These are phyloP conservation scores for Brasenia schreberi DNA, from an alignment of 164 flowering plant genomes.

Conservation along the genomic window DNA sequence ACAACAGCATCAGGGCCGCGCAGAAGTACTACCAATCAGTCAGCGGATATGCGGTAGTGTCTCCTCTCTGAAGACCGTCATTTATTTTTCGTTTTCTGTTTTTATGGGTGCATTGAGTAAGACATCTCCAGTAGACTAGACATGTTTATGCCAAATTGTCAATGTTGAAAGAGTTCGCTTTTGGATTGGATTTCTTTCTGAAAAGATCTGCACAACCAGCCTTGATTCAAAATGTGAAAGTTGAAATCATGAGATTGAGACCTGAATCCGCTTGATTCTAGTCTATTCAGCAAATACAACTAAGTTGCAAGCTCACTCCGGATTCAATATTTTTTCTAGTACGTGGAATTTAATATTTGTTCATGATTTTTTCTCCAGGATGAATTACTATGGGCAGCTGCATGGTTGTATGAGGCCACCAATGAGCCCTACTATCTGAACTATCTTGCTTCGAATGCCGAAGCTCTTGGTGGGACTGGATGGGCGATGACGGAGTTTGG, in stretches of 20 bases:
- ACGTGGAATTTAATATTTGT: too few relatives aligned
- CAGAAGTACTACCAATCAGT: conserved; percentile 49
- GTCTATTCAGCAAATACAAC: too few relatives aligned
- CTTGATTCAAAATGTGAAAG: too few relatives aligned
- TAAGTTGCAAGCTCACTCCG: too few relatives aligned
- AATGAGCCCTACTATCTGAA: conserved; percentile 43
- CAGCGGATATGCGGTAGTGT: conserved; percentile 61
- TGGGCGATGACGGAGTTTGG: conserved; percentile 85
- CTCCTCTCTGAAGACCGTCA: neutral
- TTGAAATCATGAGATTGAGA: too few relatives aligned
- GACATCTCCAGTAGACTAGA: neutral
- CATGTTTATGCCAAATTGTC: too few relatives aligned
- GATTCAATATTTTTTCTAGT: too few relatives aligned
- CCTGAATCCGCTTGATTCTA: too few relatives aligned
- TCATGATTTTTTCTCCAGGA: conserved; percentile 28
- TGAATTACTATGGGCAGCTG: conserved; percentile 87
- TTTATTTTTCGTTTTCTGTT: neutral
- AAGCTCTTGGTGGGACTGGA: conserved; percentile 77
- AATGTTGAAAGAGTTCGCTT: too few relatives aligned
- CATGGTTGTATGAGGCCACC: conserved; percentile 77
- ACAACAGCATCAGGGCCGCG: conserved; percentile 55
- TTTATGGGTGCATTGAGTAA: neutral
- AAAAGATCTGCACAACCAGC: too few relatives aligned
- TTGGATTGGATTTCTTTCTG: too few relatives aligned
- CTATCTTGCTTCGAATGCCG: conserved; percentile 58